Evolutionary conservation across 768 basidiomycete genomes (phyloP), one percentile per base, ranked within the genome.

Genomic region (Porpolomopsis calyptriformis): DNA sequence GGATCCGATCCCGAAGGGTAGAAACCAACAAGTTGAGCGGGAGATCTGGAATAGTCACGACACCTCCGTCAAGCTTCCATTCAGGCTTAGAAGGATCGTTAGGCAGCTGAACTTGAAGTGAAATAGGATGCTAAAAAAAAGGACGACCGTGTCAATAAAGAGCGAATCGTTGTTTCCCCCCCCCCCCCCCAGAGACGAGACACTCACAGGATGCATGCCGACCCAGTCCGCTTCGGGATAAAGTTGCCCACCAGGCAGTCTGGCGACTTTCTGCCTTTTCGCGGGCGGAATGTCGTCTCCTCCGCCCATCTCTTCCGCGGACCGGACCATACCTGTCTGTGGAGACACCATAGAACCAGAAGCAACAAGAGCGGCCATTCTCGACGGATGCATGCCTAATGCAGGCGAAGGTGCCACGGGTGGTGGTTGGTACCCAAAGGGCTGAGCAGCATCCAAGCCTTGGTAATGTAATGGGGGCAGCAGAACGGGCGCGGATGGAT

Each of bases 171-270:
- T 27, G 50, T 14, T 26, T 11, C 23, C 24, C 12, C 4, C 7
- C 9, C 4, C 16, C 14, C 1, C 24, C 36, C 25, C 49, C 23
- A 42, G 19, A 3, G 36, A 43, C 11, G 48, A 47, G 46, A 14
- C 29, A 66, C 75, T 64, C 46, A 82, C 80, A 25, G 91, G 87
- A 60, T 97, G 90, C 77, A 90, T 81, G 39, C 71, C 71, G 53
- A 90, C 78, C 92, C 92, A 97, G 61, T 93, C 88, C 44, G 77
- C 72, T 56, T 91, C 92, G 5, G 89, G 75, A 62, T 93, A 96
- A 46, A 84, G 64, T 45, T 79, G 78, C 0, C 90, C 90, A 23
- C 80, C 87, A 2, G 88, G 85, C 29, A 91, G 65, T 63, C 91
- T 93, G 22, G 84, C 83, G 11, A 94, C 78, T 46, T 79, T 80